Conservation (phyloP, 1,284 basidiomycete genomes). For the Anthracocystis panici-leucophaei region DNA sequence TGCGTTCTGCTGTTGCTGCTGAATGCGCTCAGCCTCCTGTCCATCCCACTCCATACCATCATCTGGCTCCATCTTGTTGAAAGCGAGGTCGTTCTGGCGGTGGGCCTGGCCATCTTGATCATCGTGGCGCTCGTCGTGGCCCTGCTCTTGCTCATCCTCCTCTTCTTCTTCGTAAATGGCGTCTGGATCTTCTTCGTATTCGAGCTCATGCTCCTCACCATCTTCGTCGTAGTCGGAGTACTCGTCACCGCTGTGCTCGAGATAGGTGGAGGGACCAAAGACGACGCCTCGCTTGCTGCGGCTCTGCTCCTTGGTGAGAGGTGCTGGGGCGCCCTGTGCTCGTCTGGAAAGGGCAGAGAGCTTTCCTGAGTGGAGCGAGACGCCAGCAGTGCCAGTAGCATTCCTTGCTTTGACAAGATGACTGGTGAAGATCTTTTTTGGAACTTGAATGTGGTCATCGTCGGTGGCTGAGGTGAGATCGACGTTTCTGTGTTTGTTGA, state of each 20-base stretch:
- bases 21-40: constrained; percentile 69
- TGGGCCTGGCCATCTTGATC: constrained; percentile 9
- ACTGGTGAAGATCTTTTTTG: constrained; percentile 53
- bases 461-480: constrained; percentile 73
- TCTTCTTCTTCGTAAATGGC: constrained; percentile 53
- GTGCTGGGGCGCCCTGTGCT: constrained; percentile 50
- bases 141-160: constrained; percentile 15
- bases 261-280: constrained; percentile 64
- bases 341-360: constrained; percentile 65
- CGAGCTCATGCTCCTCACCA: constrained; percentile 56
- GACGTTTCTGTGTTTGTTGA: constrained; percentile 98
- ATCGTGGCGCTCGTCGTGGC: constrained; percentile 5
- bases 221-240: constrained; percentile 60
- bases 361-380: constrained; percentile 66
- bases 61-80: constrained; percentile 72
- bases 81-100: constrained; percentile 15
- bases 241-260: constrained; percentile 68
- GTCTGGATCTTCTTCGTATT: constrained; percentile 52
- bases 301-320: constrained; percentile 45
- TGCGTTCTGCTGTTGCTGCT: constrained; percentile 54
- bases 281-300: constrained; percentile 61
- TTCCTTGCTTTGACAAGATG: constrained; percentile 65
- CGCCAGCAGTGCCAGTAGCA: constrained; percentile 41
- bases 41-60: constrained; percentile 73
- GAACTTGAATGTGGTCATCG: constrained; percentile 66